Base-by-base conservation (phyloP, 208 protist species). In the Leishmania guyanensis region DNA sequence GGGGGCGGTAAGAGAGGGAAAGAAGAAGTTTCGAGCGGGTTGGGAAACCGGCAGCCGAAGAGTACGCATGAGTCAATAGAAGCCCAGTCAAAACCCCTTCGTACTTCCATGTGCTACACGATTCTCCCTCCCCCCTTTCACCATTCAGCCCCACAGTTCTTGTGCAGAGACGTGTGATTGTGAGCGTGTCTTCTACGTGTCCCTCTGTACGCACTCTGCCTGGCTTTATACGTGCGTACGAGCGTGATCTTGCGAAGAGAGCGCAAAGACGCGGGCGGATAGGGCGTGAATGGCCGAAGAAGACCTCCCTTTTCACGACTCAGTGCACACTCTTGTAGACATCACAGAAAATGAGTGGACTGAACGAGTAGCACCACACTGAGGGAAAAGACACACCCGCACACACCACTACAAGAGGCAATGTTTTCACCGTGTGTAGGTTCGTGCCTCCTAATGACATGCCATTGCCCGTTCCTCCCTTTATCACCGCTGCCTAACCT, bases 61-160 rank as follows among this genome's bases (percentile, higher is more conserved):
- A 54, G 26, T 29, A 46, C 69, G 69, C 36, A 54, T 9, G 69
- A 54, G 69, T 73, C 22, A 29, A 54, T 51, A 51, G 48, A 54
- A 73, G 69, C 69, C 69, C 69, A 73, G 69, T 73, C 69, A 54
- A 6, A 33, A 73, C 43, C 46, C 48, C 26, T 73, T 73, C 20
- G 69, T 46, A 53, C 26, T 53, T 54, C 48, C 9, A 17, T 73
- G 46, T 51, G 69, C 46, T 20, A 33, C 46, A 73, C 69, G 10
- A 26, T 39, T 68, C 29, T 22, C 29, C 12, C 46, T 46, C 69
- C 17, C 46, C 12, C 22, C 33, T 33, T 17, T 71, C 66, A 43
- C 33, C 17, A 43, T 39, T 3, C 33, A 43, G 5, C 3, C n/a
- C 66, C 66, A 50, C 22, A 22, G 39, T 20, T 22, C 1, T 48